Evolutionary conservation across 2,329 filamentous ascomycete species (phyloP).

Genomic region (Thelonectria discophora): DNA sequence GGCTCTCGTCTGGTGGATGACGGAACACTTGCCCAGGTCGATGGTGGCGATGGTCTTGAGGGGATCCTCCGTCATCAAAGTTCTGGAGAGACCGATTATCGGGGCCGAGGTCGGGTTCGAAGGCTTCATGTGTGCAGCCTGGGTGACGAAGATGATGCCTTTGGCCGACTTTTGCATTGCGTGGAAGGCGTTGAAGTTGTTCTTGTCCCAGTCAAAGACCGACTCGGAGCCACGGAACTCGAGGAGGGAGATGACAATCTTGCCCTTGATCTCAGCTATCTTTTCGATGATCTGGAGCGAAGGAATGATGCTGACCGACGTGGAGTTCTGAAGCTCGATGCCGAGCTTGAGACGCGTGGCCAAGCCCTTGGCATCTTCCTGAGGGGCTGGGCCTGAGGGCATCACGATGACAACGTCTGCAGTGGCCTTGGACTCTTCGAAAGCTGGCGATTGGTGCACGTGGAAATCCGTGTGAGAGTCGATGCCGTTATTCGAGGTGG

Average conservation of each 20-base stretch:
- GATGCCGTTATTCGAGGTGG: not conserved
- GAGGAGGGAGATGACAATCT: slow-evolving; percentile 56
- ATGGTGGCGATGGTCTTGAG: slow-evolving; percentile 54
- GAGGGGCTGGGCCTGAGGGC: slow-evolving; percentile 17
- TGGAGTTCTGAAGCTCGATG: not conserved
- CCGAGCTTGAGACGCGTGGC: not conserved
- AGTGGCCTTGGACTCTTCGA: not conserved
- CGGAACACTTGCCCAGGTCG: slow-evolving; percentile 48
- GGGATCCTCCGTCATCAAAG: slow-evolving; percentile 59
- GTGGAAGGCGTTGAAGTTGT: slow-evolving; percentile 53
- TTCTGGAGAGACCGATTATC: slow-evolving; percentile 57
- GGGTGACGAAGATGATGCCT: slow-evolving; percentile 59
- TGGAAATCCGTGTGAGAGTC: slow-evolving; percentile 16
- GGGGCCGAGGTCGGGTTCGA: slow-evolving; percentile 49
- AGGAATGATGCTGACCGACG: slow-evolving; percentile 2
- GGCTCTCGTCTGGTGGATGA: slow-evolving; percentile 26
- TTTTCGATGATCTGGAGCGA: slow-evolving; percentile 24
- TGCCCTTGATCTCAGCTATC: slow-evolving; percentile 32
- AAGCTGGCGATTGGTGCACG: not conserved
- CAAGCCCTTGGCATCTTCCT: not conserved
- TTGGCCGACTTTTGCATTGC: slow-evolving; percentile 48
- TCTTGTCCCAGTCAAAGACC: slow-evolving; percentile 52
- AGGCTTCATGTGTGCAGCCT: slow-evolving; percentile 51
- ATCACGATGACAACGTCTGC: slow-evolving; percentile 32
- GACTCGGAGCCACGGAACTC: slow-evolving; percentile 48